Conservation (phyloP, 2,329 filamentous ascomycete genomes). For the Pseudogymnoascus sp. region DNA sequence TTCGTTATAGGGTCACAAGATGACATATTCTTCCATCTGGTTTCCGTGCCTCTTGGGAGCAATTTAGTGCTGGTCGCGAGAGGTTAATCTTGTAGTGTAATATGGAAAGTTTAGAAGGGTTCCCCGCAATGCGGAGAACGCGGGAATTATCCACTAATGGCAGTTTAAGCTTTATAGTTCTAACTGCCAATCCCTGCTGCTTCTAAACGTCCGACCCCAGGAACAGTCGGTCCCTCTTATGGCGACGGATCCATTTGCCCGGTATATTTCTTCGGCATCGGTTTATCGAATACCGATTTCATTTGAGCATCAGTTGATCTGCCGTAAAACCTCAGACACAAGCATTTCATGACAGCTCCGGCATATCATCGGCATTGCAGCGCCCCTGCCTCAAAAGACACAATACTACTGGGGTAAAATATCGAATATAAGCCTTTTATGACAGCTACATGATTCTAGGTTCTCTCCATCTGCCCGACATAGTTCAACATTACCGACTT, state of each 20-base stretch:
- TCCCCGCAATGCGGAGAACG: neutral
- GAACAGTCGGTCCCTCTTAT: neutral
- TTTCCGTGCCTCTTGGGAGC: neutral
- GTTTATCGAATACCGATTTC: neutral
- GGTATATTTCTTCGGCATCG: neutral
- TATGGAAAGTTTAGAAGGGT: neutral
- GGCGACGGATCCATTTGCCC: neutral
- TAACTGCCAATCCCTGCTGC: constrained; percentile 3
- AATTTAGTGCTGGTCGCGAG: neutral
- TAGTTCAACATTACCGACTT: constrained; percentile 3
- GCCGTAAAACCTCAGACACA: neutral
- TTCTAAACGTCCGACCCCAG: neutral
- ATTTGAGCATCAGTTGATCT: neutral
- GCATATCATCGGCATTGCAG: neutral
- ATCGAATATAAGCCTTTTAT: constrained; percentile 7
- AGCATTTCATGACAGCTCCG: neutral
- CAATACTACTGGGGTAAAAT: neutral
- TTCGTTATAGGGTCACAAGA: neutral
- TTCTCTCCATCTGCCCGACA: neutral
- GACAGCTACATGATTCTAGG: constrained; percentile 5
- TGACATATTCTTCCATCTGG: neutral
- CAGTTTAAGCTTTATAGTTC: constrained; percentile 8
- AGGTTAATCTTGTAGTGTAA: neutral
- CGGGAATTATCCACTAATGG: constrained; percentile 3
- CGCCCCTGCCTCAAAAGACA: no score